Percentiles rank a stretch among this genome's conserved stretches.
Conservation (phyloP, 2,329 filamentous ascomycete species). For the Thyridium curvatum region DNA sequence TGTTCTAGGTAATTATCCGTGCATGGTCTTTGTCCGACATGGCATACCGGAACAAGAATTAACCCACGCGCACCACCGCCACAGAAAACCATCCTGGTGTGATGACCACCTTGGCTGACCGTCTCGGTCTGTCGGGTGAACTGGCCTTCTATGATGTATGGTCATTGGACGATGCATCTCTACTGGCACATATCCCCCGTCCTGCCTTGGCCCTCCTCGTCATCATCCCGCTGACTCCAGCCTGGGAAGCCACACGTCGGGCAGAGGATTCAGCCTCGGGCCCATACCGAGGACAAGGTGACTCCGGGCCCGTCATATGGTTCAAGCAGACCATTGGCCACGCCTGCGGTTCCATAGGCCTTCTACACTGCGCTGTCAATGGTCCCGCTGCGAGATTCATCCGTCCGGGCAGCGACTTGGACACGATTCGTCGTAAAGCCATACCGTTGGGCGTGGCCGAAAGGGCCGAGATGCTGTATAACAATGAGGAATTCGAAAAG, state of each 20-base stretch:
- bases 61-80: not conserved
- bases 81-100: conserved; percentile 65
- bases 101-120: conserved; percentile 65
- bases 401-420: conserved; percentile 44
- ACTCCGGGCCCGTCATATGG: conserved; percentile 64
- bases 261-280: conserved; percentile 53
- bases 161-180: conserved; percentile 68
- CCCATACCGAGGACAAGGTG: conserved; percentile 31
- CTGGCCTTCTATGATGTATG: conserved; percentile 78
- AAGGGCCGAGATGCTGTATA: conserved; percentile 65
- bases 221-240: conserved; percentile 62
- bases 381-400: conserved; percentile 54
- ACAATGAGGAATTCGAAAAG: conserved; percentile 62
- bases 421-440: conserved; percentile 54
- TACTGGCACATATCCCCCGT: conserved; percentile 71
- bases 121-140: conserved; percentile 61
- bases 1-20: conserved; percentile 7
- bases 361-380: conserved; percentile 69
- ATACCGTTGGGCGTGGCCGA: conserved; percentile 52
- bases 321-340: conserved; percentile 82
- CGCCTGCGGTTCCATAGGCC: conserved; percentile 73
- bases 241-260: conserved; percentile 24
- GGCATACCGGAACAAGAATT: not conserved
- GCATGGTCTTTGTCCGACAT: not conserved
- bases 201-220: conserved; percentile 73